Percentiles rank a stretch among this genome's conserved stretches.
Evolutionary conservation across 495 filamentous ascomycete genomes (phyloP).

Genomic region (Penicillium atrosanguineum): DNA sequence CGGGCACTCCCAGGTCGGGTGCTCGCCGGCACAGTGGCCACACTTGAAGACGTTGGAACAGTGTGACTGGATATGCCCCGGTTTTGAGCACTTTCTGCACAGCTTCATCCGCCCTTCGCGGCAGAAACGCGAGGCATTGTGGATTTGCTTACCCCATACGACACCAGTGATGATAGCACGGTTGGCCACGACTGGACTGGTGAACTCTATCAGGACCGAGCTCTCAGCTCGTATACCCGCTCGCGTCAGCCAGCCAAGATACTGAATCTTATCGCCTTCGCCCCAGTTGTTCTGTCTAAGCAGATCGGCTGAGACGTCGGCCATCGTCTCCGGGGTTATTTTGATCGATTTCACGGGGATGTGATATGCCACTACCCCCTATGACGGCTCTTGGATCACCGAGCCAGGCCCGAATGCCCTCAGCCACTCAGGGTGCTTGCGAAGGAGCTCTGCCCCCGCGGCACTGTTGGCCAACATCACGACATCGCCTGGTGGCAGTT

Average conservation of each 20-base stretch:
- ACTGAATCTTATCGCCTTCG: no score
- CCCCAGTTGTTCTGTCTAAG: no score
- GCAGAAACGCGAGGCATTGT: constrained; percentile 5
- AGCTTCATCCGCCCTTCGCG: constrained; percentile 14
- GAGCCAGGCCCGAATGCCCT: neutral
- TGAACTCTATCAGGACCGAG: no score
- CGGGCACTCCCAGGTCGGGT: constrained; percentile 21
- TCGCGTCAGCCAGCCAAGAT: no score
- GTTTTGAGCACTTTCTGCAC: constrained; percentile 18
- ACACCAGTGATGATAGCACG: no score
- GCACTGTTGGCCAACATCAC: constrained; percentile 1
- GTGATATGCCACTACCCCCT: neutral
- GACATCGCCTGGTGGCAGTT: neutral
- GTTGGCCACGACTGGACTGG: no score
- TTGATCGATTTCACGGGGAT: neutral
- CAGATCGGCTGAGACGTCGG: neutral
- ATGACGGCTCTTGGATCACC: neutral
- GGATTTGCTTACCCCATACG: neutral
- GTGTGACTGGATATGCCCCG: constrained; percentile 17
- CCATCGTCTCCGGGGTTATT: neutral
- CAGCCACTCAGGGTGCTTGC: neutral
- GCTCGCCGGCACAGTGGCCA: constrained; percentile 7
- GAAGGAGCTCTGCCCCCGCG: neutral
- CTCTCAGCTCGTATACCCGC: no score
- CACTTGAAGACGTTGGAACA: constrained; percentile 10